Evolutionary conservation across 805 yeast genomes (phyloP), one percentile per base, ranked within the genome.

Genomic region (Tetrapisispora fleetii): DNA sequence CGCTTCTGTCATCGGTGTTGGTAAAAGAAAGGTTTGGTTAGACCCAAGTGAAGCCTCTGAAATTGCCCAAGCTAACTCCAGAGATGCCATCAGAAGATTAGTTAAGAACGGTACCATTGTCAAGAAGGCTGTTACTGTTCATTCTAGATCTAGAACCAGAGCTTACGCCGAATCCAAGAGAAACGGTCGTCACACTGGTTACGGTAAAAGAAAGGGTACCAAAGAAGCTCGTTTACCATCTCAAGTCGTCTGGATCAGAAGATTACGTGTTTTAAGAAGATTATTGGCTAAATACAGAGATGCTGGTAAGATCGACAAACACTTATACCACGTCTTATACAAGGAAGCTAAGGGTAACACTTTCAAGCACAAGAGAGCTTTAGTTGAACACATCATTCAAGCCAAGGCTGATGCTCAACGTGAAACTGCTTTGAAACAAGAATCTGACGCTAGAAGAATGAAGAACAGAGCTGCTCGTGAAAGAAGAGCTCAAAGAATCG

Each of bases 131-230:
- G 85, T 76, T 67, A 83, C 89, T 68, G 88, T 89, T 69, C 97
- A 90, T 88, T 93, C 99, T 65, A 88, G 96, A 81, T 81, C 98
- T 60, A 89, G 95, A 76, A 95, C 98, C 68, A 88, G 98, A 80
- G 95, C 95, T 69, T 79, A 86, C 73, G 90, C 89, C 69, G 96
- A 85, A 79, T 89, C 98, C 71, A 91, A 88, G 84, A 83, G 88
- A 75, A 82, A 82, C 69, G 99, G 99, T 79, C 93, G 99, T 81
- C 99, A 93, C 89, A 83, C 85, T 77, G 99, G 99, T 83, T 87
- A 81, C 89, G 99, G 99, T 93, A 93, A 93, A 89, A 90, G 99
- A 84, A 93, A 93, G 86, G 99, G 99, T 93, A 93, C 99, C 77
- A 88, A 83, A 72, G 95, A 93, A 76, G 99, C 99, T 64, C 90